Percentiles rank a stretch among this genome's conserved stretches.
Conservation (phyloP, 2,329 filamentous ascomycete species). For the Diaporthe capsici region DNA sequence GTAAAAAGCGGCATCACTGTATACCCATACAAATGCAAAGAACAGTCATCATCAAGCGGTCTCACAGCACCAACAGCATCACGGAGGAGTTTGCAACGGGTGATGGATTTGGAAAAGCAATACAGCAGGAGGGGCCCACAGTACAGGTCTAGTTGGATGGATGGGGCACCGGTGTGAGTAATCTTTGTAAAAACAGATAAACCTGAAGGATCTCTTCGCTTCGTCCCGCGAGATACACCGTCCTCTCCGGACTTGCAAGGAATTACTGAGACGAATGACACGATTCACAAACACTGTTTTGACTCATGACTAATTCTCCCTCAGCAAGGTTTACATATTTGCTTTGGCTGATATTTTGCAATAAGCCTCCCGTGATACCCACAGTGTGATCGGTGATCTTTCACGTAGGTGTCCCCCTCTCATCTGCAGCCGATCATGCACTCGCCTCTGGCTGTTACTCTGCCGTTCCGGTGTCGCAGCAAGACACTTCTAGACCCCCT, state of each 20-base stretch:
- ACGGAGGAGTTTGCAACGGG: constrained; percentile 20
- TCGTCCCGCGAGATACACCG: background rate
- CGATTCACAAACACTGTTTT: constrained; percentile 9
- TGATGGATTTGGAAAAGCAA: background rate
- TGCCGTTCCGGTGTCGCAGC: constrained; percentile 26
- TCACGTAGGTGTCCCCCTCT: background rate
- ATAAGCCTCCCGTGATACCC: constrained; percentile 17
- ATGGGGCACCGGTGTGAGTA: background rate
- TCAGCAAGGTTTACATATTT: background rate
- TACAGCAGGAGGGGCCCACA: background rate
- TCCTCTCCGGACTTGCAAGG: background rate
- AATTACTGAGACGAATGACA: constrained; percentile 25
- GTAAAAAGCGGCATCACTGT: constrained; percentile 21
- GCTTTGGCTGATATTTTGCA: background rate
- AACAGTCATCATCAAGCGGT: constrained; percentile 28
- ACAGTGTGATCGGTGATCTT: background rate
- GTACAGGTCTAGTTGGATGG: background rate
- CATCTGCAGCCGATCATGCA: constrained; percentile 20
- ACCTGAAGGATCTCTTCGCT: constrained; percentile 13
- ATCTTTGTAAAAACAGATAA: constrained; percentile 5
- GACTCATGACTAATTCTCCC: background rate
- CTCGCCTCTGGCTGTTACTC: background rate
- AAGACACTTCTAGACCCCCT: background rate
- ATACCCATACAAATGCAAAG: constrained; percentile 29
- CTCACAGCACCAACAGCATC: constrained; percentile 27